phyloP scores from a whole-genome alignment of 1,284 basidiomycete species.

The Tilletia horrida region DNA sequence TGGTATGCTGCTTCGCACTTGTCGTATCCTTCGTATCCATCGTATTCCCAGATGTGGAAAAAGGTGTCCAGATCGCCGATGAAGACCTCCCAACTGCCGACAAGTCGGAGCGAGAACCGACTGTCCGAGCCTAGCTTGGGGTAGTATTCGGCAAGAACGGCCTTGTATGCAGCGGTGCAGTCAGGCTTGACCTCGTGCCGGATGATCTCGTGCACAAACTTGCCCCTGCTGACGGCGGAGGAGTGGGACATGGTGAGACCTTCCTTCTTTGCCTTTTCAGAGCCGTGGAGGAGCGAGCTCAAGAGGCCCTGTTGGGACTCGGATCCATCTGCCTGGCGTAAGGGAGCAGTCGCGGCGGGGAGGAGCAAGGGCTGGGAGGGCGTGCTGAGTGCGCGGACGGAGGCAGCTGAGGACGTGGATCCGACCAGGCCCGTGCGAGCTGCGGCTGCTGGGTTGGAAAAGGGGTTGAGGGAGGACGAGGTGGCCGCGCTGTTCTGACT shows the following conservation, averaged over 20 bases:
- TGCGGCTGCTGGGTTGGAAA: not conserved
- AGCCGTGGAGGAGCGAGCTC: conserved; percentile 16
- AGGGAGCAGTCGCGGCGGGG: not conserved
- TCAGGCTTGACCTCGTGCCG: conserved; percentile 44
- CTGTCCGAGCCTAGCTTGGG: conserved; percentile 38
- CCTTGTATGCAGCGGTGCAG: conserved; percentile 37
- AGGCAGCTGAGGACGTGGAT: not conserved
- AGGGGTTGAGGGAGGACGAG: not conserved
- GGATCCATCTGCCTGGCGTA: not conserved
- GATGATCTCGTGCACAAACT: conserved; percentile 51
- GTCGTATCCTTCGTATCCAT: conserved; percentile 50
- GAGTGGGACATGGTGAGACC: conserved; percentile 25
- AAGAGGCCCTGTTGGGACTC: conserved; percentile 5
- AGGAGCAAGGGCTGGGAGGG: conserved; percentile 1
- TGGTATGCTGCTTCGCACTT: conserved; percentile 28
- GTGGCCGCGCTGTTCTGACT: not conserved
- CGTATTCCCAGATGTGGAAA: conserved; percentile 53
- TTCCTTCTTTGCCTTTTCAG: conserved; percentile 16
- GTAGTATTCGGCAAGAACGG: conserved; percentile 35
- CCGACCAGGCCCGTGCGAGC: conserved; percentile 12
- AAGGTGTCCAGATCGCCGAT: conserved; percentile 52
- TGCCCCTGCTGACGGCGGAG: conserved; percentile 39
- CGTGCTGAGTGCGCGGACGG: conserved; percentile 9
- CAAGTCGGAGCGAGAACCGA: conserved; percentile 28
- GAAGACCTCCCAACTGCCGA: conserved; percentile 48